A percentile compares a stretch with the other conserved stretches of the same genome.
Evolutionary conservation across 257 asterid species (phyloP).

Genomic region (Solanum pimpinellifolium): DNA sequence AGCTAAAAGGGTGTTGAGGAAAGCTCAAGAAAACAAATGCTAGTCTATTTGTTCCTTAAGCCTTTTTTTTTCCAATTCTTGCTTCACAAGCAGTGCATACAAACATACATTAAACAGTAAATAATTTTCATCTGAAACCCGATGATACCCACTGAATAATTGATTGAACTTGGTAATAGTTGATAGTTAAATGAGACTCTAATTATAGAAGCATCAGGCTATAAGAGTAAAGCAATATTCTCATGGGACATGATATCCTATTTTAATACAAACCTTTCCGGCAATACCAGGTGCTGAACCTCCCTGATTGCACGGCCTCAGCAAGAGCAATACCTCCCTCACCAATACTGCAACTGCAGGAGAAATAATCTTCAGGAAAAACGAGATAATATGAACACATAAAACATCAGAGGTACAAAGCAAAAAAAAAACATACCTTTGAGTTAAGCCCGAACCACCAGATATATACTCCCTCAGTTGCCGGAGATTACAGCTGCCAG

Average conservation of each 20-base stretch:
- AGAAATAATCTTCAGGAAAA: not conserved
- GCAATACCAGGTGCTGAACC: slow-evolving; percentile 99
- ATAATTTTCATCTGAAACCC: too few species aligned
- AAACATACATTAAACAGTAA: too few species aligned
- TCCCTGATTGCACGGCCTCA: slow-evolving; percentile 66
- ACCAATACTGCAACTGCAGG: slow-evolving; percentile 70
- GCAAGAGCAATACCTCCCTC: slow-evolving; percentile 98
- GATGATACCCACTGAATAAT: too few species aligned
- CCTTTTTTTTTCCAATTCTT: too few species aligned
- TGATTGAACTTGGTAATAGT: not conserved
- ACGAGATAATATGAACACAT: not conserved
- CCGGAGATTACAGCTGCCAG: too few species aligned
- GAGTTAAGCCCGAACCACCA: slow-evolving; percentile 92
- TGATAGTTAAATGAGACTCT: not conserved
- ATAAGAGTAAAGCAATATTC: not conserved
- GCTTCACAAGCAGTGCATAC: too few species aligned
- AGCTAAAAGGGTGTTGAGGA: too few species aligned
- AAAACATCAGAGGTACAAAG: not conserved
- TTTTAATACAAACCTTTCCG: slow-evolving; percentile 54
- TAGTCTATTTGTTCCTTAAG: too few species aligned
- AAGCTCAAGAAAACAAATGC: too few species aligned
- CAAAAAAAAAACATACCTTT: slow-evolving; percentile 37
- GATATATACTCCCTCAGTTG: too few species aligned
- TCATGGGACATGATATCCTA: not conserved
- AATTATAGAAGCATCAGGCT: not conserved